Percentiles rank a stretch among this genome's conserved stretches.
phyloP scores from a whole-genome alignment of 2,329 filamentous ascomycete species.

The Trichoderma oligosporum region DNA sequence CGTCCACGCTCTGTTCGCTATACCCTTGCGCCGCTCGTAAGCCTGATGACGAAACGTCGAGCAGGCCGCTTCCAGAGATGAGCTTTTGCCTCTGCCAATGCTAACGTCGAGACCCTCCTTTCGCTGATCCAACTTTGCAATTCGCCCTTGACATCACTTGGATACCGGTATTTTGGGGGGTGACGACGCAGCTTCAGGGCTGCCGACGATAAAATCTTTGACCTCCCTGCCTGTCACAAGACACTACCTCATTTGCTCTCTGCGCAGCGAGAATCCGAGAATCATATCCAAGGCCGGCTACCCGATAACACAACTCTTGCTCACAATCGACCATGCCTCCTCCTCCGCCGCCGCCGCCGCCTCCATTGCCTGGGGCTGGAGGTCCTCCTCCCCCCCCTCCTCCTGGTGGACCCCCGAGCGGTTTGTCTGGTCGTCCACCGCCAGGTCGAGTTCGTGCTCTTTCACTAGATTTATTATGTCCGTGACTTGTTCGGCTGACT shows the following conservation, averaged over 20 bases:
- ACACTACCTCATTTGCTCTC: neutral
- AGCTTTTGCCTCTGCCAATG: constrained; percentile 8
- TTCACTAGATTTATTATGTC: neutral
- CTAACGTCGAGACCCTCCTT: neutral
- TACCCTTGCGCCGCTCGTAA: constrained; percentile 17
- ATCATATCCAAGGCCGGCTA: neutral
- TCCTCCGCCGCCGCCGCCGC: constrained; percentile 68
- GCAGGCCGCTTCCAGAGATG: constrained; percentile 3
- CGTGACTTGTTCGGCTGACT: constrained; percentile 15
- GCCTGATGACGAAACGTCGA: constrained; percentile 20
- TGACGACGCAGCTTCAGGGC: neutral
- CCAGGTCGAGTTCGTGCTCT: constrained; percentile 59
- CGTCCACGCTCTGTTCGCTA: constrained; percentile 7
- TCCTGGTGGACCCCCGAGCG: constrained; percentile 39
- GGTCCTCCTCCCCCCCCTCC: constrained; percentile 60
- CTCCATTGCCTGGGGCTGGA: constrained; percentile 59
- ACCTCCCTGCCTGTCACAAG: neutral
- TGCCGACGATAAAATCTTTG: neutral
- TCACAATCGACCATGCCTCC: constrained; percentile 38
- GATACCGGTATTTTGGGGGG: neutral
- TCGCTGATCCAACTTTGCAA: neutral
- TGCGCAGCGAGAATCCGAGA: constrained; percentile 1
- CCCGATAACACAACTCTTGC: neutral
- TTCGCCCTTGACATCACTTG: neutral
- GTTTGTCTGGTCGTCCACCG: constrained; percentile 55